phyloP scores from a whole-genome alignment of 495 filamentous ascomycete genomes.

The Neurospora africana region DNA sequence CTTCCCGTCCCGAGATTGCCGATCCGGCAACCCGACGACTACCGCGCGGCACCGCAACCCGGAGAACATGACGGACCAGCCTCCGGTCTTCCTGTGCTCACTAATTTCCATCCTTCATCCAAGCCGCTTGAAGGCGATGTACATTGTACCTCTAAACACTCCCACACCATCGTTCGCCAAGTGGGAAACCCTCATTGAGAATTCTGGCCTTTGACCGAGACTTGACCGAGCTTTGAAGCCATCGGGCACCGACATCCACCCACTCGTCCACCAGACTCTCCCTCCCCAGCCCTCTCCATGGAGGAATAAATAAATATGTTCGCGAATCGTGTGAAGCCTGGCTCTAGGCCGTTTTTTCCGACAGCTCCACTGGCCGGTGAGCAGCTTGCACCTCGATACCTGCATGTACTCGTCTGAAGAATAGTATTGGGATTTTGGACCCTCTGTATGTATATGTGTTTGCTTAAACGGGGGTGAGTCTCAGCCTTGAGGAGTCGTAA shows the following conservation, averaged over 20 bases:
- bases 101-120: neutral
- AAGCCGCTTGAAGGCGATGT: neutral
- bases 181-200: neutral
- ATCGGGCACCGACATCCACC: neutral
- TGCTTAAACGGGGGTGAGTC: neutral
- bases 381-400: neutral
- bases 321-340: neutral
- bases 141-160: neutral
- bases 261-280: too few relatives aligned
- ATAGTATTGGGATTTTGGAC: neutral
- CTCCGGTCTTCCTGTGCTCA: neutral
- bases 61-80: neutral
- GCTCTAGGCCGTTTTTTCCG: neutral
- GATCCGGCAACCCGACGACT: neutral
- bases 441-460: neutral
- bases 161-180: neutral
- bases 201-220: neutral
- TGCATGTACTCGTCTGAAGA: neutral
- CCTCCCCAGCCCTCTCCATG: neutral
- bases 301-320: neutral
- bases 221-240: neutral
- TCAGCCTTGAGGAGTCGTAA: neutral
- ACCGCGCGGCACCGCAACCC: neutral
- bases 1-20: neutral
- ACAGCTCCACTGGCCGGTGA: neutral